A percentile compares a stretch with the other conserved stretches of the same genome.
Conservation (phyloP, 768 basidiomycete species). For the Mycena venus region DNA sequence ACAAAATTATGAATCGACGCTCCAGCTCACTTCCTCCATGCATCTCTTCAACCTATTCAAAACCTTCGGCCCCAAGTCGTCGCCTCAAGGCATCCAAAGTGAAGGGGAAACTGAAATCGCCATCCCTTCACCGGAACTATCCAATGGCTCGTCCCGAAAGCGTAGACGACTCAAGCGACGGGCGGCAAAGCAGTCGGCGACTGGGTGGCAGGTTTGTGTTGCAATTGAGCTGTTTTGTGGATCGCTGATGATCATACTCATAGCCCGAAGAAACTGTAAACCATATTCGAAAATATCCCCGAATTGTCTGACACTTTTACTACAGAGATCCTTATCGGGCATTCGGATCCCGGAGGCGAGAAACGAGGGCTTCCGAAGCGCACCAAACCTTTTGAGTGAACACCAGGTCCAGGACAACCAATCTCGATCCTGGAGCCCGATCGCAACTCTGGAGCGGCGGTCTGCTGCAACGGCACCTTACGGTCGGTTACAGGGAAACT, state of each 20-base stretch:
- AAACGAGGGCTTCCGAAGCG: slow-evolving; percentile 12
- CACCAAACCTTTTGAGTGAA: slow-evolving; percentile 13
- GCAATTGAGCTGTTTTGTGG: not conserved
- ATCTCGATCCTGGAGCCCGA: slow-evolving; percentile 26
- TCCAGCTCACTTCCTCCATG: slow-evolving; percentile 25
- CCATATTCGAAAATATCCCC: not conserved
- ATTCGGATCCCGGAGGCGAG: not conserved
- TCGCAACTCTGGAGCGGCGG: not conserved
- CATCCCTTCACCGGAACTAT: not conserved
- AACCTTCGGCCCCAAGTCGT: slow-evolving; percentile 33
- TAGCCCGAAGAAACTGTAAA: slow-evolving; percentile 13
- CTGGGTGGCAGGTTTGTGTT: slow-evolving; percentile 5
- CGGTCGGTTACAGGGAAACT: slow-evolving; percentile 8
- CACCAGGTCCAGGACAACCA: not conserved
- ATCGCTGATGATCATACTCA: not conserved
- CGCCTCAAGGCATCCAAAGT: slow-evolving; percentile 31
- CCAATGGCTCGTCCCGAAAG: slow-evolving; percentile 2
- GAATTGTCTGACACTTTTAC: not conserved
- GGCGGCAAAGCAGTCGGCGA: not conserved
- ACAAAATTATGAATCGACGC: not conserved
- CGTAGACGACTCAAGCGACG: slow-evolving; percentile 26
- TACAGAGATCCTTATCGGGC: not conserved
- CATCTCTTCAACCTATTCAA: slow-evolving; percentile 42
- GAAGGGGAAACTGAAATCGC: slow-evolving; percentile 5
- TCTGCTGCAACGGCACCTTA: not conserved